These are phyloP conservation scores for Sphagnum tenellum DNA, from an alignment of 225 moss, liverwort and hornwort species.

Conservation along the genomic window DNA sequence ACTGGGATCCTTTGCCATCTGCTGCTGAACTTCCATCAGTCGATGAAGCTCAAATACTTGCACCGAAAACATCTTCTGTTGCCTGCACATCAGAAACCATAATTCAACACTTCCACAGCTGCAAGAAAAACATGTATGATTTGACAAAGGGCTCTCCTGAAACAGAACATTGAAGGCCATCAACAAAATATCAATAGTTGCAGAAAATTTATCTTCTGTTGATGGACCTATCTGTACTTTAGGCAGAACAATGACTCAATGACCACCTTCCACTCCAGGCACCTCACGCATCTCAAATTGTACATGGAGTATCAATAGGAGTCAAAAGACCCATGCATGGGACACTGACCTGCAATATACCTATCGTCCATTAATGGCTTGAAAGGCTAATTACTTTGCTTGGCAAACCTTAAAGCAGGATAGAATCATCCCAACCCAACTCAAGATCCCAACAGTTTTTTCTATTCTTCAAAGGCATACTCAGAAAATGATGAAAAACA, in stretches of 20 bases:
- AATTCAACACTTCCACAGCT: not conserved
- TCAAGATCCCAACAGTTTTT: conserved; percentile 1
- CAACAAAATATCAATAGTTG: not conserved
- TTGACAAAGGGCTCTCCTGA: not conserved
- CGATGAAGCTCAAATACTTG: conserved; percentile 88
- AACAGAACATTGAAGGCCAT: conserved; percentile 2
- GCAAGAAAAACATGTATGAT: not conserved
- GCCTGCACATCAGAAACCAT: conserved; percentile 26
- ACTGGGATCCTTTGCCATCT: conserved; percentile 39
- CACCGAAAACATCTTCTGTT: conserved; percentile 73
- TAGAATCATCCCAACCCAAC: conserved; percentile 1
- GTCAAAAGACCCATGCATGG: too few species aligned
- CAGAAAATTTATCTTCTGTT: not conserved
- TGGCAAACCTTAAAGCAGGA: not conserved
- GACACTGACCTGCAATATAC: too few species aligned
- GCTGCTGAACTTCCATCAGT: conserved; percentile 70
- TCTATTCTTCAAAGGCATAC: not conserved
- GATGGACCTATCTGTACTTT: not conserved
- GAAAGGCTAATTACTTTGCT: too few species aligned
- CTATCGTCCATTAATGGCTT: too few species aligned
- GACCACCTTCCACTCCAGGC: too few species aligned
- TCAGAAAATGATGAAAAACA: not conserved
- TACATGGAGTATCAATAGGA: too few species aligned
- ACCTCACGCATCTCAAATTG: too few species aligned
- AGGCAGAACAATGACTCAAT: too few species aligned